Base-by-base conservation (phyloP, 345 rosid genomes). In the Gossypium rotundifolium region DNA sequence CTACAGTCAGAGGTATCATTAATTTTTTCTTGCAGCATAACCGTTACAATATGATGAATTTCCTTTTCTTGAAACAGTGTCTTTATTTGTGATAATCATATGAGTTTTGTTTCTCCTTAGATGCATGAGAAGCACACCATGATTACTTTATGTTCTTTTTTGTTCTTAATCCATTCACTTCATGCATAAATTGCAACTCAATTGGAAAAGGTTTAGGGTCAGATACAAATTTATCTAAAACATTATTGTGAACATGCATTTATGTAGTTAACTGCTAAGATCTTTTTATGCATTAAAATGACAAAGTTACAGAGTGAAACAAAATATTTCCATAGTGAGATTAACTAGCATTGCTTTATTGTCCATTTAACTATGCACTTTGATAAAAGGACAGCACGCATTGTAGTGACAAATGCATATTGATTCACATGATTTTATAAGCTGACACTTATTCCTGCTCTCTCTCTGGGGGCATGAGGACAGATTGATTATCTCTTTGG, bases 1-100 rank as follows among this genome's bases (percentile, higher is more conserved):
- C 88, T 93, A 76, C 90, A 88, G 71, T 84, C 93, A 33, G 99
- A 88, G 96, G 99, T 95, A 91, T 48, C 62, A 55, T 20, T 74
- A 70, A 62, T 52, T 69, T 78, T 73, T 25, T 33, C 27, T 44
- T 44, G 48, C 53, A 22, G 20, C 69, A 44, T 51, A 55, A 29
- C 46, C 49, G 27, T 11, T 77, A 16, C 14, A 68, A 27, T 27
- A 44, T 73, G 62, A 75, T 68, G 17, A 61, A 5, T 33, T 5
- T 33, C 5, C 40, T 5, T 33, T 33, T 33, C 7, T 33, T 60
- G 12, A 20, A 60, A 48, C 6, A 60, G 29, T 25, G n/a, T 22
- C 11, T 42, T 76, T 40, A 44, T 60, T 29, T 55, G 22, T 14
- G 45, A 70, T 20, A n/a, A 53, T 16, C 18, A 18, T 29, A 29